Evolutionary conservation across 305 asterid genomes (phyloP).

Genomic region (Andrographis paniculata): DNA sequence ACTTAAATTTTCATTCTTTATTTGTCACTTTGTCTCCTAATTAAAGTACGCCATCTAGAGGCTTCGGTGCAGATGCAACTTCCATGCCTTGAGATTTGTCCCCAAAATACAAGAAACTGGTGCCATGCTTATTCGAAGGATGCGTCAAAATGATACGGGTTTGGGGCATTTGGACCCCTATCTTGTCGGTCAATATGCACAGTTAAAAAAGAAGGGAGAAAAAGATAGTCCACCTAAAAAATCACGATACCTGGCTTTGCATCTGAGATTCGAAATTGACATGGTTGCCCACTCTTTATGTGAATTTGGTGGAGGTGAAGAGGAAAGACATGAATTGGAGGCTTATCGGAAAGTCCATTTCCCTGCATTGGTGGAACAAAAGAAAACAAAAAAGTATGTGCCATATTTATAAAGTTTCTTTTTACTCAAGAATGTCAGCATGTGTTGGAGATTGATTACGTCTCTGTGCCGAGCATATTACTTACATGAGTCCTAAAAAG

Average conservation of each 20-base stretch:
- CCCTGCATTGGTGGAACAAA: constrained; percentile 70
- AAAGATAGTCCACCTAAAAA: constrained; percentile 41
- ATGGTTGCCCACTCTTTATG: constrained; percentile 99
- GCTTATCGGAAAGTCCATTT: constrained; percentile 74
- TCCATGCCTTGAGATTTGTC: constrained; percentile 82
- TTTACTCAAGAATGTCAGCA: constrained; percentile 4
- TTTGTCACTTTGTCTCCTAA: constrained; percentile 50
- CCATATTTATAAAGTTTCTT: constrained; percentile 7
- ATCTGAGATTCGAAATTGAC: constrained; percentile 95
- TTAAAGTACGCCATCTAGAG: constrained; percentile 81
- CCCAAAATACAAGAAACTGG: constrained; percentile 92
- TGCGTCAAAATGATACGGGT: constrained; percentile 76
- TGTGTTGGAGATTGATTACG: not conserved
- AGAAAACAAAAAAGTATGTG: constrained; percentile 51
- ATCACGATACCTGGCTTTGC: constrained; percentile 76
- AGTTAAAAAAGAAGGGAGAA: constrained; percentile 36
- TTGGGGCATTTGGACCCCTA: constrained; percentile 72
- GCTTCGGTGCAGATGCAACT: constrained; percentile 99
- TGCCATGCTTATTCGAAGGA: constrained; percentile 70
- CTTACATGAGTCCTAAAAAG: too few species aligned
- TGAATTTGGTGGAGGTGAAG: constrained; percentile 89
- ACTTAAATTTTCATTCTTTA: constrained; percentile 14
- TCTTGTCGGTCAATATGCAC: constrained; percentile 78
- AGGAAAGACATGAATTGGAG: constrained; percentile 63
- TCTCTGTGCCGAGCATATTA: too few species aligned